These are phyloP conservation scores for Aspergillus asperescens DNA, from an alignment of 495 filamentous ascomycete species.

Conservation along the genomic window DNA sequence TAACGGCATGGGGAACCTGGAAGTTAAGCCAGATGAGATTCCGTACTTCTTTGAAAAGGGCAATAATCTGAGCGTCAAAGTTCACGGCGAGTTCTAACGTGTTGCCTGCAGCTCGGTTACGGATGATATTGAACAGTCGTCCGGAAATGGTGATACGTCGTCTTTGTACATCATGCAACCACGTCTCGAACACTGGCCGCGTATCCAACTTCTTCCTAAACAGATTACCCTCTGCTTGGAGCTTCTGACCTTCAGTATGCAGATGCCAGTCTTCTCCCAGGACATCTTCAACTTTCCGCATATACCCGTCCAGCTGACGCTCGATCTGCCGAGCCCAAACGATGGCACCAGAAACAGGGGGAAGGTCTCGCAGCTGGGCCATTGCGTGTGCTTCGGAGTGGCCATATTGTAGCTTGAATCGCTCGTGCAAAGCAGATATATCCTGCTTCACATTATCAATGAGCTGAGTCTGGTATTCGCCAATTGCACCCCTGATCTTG, in stretches of 20 bases:
- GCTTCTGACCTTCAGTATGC: constrained; percentile 90
- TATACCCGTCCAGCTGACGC: constrained; percentile 86
- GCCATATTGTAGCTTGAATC: constrained; percentile 98
- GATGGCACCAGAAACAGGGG: constrained; percentile 91
- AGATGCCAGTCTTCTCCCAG: constrained; percentile 89
- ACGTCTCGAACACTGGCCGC: constrained; percentile 85
- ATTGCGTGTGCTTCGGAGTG: constrained; percentile 96
- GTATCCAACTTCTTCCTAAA: constrained; percentile 97
- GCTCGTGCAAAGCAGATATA: constrained; percentile 86
- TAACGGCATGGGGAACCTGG: constrained; percentile 86
- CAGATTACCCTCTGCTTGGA: constrained; percentile 78
- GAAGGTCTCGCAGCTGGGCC: constrained; percentile 91
- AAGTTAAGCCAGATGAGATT: constrained; percentile 92
- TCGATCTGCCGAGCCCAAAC: constrained; percentile 98
- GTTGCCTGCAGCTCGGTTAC: constrained; percentile 82
- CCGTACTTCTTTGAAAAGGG: constrained; percentile 96
- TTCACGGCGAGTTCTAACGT: constrained; percentile 83
- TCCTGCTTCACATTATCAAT: constrained; percentile 96
- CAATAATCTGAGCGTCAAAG: constrained; percentile 95
- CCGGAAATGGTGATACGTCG: constrained; percentile 87
- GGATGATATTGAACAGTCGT: constrained; percentile 81
- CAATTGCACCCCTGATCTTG: constrained; percentile 95
- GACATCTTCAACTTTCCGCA: constrained; percentile 96
- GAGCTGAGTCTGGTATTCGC: constrained; percentile 93
- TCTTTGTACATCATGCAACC: constrained; percentile 82